These are phyloP conservation scores for Drechmeria coniospora DNA, from an alignment of 2,329 filamentous ascomycete genomes.

Conservation along the genomic window DNA sequence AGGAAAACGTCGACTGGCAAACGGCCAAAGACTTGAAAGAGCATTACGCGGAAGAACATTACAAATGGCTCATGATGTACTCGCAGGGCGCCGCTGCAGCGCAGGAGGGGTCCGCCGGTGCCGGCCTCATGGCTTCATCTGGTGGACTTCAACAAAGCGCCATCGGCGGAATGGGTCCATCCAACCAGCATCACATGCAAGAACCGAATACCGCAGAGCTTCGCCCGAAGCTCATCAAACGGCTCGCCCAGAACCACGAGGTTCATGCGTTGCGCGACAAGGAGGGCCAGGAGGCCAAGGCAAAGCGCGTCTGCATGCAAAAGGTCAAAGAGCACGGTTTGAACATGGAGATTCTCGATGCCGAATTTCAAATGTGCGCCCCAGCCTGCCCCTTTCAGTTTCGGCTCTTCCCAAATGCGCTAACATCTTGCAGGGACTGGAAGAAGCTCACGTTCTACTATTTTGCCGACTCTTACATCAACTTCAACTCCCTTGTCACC, in stretches of 20 bases:
- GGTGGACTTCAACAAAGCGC: slow-evolving; percentile 53
- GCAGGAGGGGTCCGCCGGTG: slow-evolving; percentile 43
- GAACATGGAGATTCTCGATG: slow-evolving; percentile 97
- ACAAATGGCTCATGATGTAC: slow-evolving; percentile 98
- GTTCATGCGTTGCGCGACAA: slow-evolving; percentile 82
- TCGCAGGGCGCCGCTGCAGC: slow-evolving; percentile 58
- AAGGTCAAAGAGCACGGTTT: slow-evolving; percentile 90
- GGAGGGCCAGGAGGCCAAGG: slow-evolving; percentile 93
- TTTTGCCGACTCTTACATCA: slow-evolving; percentile 95
- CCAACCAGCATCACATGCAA: slow-evolving; percentile 56
- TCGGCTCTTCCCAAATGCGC: slow-evolving; percentile 1
- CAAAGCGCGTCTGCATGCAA: slow-evolving; percentile 89
- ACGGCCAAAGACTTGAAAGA: slow-evolving; percentile 81
- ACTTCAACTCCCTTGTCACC: slow-evolving; percentile 94
- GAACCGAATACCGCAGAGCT: slow-evolving; percentile 60
- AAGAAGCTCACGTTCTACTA: slow-evolving; percentile 99
- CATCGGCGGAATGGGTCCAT: slow-evolving; percentile 64
- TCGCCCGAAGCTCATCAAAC: slow-evolving; percentile 93
- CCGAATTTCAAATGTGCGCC: slow-evolving; percentile 93
- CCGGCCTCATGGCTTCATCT: slow-evolving; percentile 47
- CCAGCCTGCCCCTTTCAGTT: neutral
- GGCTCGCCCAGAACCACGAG: slow-evolving; percentile 82
- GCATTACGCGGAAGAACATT: slow-evolving; percentile 86
- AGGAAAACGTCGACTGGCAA: slow-evolving; percentile 76
- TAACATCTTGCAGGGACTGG: slow-evolving; percentile 57